A percentile compares a stretch with the other conserved stretches of the same genome.
phyloP scores from a whole-genome alignment of 2,329 filamentous ascomycete genomes.

The Fusarium sp. region DNA sequence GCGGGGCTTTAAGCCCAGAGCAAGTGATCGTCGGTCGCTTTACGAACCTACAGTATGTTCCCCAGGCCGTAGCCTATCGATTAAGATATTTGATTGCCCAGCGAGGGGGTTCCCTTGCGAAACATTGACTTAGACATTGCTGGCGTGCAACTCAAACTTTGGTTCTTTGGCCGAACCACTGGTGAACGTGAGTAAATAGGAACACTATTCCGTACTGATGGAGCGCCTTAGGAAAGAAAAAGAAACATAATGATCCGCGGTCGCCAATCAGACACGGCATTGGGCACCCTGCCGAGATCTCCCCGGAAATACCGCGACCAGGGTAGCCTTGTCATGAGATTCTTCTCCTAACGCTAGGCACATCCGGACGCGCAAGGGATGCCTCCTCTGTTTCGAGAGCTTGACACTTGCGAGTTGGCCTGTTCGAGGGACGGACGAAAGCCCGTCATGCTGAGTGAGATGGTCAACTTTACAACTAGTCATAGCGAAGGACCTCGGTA shows the following conservation, averaged over 20 bases:
- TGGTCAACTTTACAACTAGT: constrained; percentile 1
- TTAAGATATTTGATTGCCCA: constrained; percentile 1
- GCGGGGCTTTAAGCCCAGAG: constrained; percentile 23
- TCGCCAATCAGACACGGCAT: constrained; percentile 34
- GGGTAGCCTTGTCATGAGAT: constrained; percentile 37
- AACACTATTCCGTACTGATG: neutral
- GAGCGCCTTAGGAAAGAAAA: constrained; percentile 4
- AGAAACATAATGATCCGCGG: constrained; percentile 23
- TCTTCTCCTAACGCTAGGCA: constrained; percentile 1
- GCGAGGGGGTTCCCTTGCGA: constrained; percentile 3
- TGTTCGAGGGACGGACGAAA: constrained; percentile 9
- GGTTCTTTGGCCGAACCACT: constrained; percentile 6
- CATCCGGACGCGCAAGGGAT: constrained; percentile 12
- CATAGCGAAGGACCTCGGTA: constrained; percentile 29
- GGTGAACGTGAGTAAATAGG: constrained; percentile 3
- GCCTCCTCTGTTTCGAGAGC: constrained; percentile 32
- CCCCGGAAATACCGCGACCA: constrained; percentile 48
- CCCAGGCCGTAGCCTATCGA: neutral
- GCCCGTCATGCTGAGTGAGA: neutral
- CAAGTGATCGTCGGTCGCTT: constrained; percentile 11
- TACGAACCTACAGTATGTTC: constrained; percentile 6
- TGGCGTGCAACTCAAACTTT: neutral
- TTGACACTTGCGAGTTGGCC: constrained; percentile 20
- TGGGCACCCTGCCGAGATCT: constrained; percentile 30
- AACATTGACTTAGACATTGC: neutral